These are phyloP conservation scores for Agrostemma githago DNA, from an alignment of 148 eudicot species.

Conservation along the genomic window DNA sequence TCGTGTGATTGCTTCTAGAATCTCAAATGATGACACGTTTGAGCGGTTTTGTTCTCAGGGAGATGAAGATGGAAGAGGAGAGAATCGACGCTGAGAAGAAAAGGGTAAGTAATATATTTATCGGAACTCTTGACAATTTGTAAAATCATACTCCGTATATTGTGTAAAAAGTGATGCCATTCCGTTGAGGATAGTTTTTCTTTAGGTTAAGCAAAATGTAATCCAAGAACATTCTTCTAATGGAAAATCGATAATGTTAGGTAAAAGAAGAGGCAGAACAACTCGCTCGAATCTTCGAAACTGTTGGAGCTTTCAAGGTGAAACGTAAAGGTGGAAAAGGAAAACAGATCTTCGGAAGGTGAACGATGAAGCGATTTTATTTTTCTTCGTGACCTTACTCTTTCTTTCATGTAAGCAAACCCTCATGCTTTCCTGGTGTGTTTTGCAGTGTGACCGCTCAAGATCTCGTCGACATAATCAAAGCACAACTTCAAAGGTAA, in stretches of 20 bases:
- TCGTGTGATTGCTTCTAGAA: neutral
- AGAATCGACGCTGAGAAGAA: slow-evolving; percentile 92
- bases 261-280: slow-evolving; percentile 90
- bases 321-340: slow-evolving; percentile 90
- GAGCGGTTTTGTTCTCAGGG: slow-evolving; percentile 37
- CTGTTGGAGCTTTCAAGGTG: slow-evolving; percentile 88
- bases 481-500: slow-evolving; percentile 95
- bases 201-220: neutral
- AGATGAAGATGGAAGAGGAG: slow-evolving; percentile 90
- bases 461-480: slow-evolving; percentile 94
- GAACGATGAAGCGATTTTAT: slow-evolving; percentile 9
- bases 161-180: neutral
- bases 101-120: slow-evolving; percentile 43
- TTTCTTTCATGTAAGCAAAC: neutral
- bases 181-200: neutral
- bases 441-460: slow-evolving; percentile 81
- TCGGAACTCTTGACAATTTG: neutral
- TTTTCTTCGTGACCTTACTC: neutral
- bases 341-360: slow-evolving; percentile 86
- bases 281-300: slow-evolving; percentile 77
- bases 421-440: slow-evolving; percentile 18
- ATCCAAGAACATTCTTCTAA: neutral
- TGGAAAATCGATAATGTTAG: neutral
- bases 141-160: neutral
- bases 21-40: neutral